phyloP scores from a whole-genome alignment of 2,329 filamentous ascomycete genomes.

The Lasiodiplodia sp. region DNA sequence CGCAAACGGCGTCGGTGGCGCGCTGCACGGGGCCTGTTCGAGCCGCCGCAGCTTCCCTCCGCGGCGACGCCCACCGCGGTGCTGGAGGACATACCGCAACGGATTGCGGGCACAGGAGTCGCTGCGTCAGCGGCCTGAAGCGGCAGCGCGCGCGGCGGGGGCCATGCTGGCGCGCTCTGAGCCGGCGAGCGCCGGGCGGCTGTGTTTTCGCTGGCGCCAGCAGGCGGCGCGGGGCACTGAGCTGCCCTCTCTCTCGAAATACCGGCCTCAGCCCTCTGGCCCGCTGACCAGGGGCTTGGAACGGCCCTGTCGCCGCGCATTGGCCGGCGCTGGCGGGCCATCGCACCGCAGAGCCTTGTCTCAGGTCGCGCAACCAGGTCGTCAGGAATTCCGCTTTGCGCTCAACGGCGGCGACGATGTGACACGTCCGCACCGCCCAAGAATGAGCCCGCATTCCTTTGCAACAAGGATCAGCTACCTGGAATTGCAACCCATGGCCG shows the following conservation, averaged over 20 bases:
- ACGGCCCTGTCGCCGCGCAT: slow-evolving; percentile 15
- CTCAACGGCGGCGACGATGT: slow-evolving; percentile 26
- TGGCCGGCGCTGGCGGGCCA: slow-evolving; percentile 16
- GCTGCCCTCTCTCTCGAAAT: slow-evolving; percentile 33
- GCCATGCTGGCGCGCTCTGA: not conserved
- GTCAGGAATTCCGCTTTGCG: slow-evolving; percentile 19
- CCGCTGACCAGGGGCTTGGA: slow-evolving; percentile 26
- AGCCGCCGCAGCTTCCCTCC: slow-evolving; percentile 15
- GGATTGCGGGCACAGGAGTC: slow-evolving; percentile 10
- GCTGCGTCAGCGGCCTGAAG: slow-evolving; percentile 24
- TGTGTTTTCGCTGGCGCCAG: not conserved
- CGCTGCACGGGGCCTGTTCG: slow-evolving; percentile 16
- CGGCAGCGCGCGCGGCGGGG: slow-evolving; percentile 2
- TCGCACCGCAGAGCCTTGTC: slow-evolving; percentile 27
- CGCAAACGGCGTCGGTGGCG: slow-evolving; percentile 25
- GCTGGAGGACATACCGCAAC: slow-evolving; percentile 19
- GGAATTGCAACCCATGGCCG: slow-evolving; percentile 51
- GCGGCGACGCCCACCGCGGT: slow-evolving; percentile 22
- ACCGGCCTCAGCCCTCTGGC: slow-evolving; percentile 17
- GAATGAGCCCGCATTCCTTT: slow-evolving; percentile 34
- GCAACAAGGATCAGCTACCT: slow-evolving; percentile 49
- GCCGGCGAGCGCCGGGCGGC: slow-evolving; percentile 3
- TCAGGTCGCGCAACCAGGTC: slow-evolving; percentile 25
- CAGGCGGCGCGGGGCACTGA: slow-evolving; percentile 35
- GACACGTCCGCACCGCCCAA: slow-evolving; percentile 27